Evolutionary conservation across 495 filamentous ascomycete species (phyloP), one percentile per base, ranked within the genome.

Genomic region (Neurospora africana): DNA sequence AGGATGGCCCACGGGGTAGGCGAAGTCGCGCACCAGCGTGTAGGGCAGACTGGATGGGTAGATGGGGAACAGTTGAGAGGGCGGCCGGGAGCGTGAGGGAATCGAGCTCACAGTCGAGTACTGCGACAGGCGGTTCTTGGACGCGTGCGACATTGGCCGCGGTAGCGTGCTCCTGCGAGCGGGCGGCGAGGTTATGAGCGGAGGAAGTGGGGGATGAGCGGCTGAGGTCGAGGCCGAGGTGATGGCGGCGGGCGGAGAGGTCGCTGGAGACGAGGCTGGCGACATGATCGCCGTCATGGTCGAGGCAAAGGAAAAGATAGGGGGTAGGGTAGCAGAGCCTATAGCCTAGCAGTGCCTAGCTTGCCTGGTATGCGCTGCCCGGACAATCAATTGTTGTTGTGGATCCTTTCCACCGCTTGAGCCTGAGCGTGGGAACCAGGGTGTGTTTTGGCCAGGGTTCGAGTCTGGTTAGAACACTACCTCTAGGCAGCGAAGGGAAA

Each of bases 11-110:
- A 87, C 75, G 7, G 93, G 89, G 76, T 98, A 99, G 61, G 96
- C 95, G 81, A 98, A 99, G 84, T 99, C 95, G 75, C 96, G 91
- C 39, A 99, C 94, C 9, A 91, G 86, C 67, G 95, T 87, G 78
- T 98, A 98, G 9, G 92, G 81, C n/a, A 98, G 87, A 78, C 90
- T 95, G 44, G 95, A 93, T 77, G 93, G 91, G 83, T 94, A 97
- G 75, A 91, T 79, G 3, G 94, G 91, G 74, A 93, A 94, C 44
- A 92, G 86, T 77, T 91, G 88, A 27, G 93, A 93, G 74, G 86
- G 84, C 44, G 93, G 91, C 74, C 95, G 87, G 73, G 93, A 94
- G 84, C 89, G 76, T 83, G 90, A 79, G 84, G 85, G 82, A 87
- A 93, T 80, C 84, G 89, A 79, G 84, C 90, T 93, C 76, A 92